These are phyloP conservation scores for Paecilomyces sp. DNA, from an alignment of 2,329 filamentous ascomycete species.

Conservation along the genomic window DNA sequence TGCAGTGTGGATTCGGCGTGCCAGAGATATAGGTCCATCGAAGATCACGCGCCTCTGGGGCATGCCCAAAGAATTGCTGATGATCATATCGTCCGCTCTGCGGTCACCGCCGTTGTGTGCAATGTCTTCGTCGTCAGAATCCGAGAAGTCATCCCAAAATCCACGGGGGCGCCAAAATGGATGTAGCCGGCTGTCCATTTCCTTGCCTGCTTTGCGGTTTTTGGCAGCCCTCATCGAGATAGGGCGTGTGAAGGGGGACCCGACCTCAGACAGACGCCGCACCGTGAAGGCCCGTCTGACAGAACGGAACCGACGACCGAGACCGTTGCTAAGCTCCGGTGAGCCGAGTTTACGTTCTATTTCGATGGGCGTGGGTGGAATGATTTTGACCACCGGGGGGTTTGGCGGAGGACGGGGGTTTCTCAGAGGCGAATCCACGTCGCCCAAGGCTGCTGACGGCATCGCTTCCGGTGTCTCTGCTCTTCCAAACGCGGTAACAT, in stretches of 20 bases:
- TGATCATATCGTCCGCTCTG: slow-evolving; percentile 35
- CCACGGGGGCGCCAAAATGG: slow-evolving; percentile 57
- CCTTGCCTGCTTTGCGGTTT: slow-evolving; percentile 36
- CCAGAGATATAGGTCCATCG: slow-evolving; percentile 32
- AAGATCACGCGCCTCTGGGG: slow-evolving; percentile 41
- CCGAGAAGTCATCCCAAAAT: slow-evolving; percentile 54
- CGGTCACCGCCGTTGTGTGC: slow-evolving; percentile 16
- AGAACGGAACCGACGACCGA: slow-evolving; percentile 26
- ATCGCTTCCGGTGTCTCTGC: slow-evolving; percentile 21
- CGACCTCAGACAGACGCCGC: slow-evolving; percentile 34
- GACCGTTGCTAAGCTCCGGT: slow-evolving; percentile 12
- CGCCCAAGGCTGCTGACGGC: slow-evolving; percentile 6
- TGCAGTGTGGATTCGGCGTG: slow-evolving; percentile 19
- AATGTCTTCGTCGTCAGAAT: slow-evolving; percentile 30
- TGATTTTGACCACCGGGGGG: slow-evolving; percentile 50
- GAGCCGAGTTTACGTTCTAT: slow-evolving; percentile 31
- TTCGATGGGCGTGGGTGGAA: slow-evolving; percentile 47
- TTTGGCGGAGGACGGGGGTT: slow-evolving; percentile 53
- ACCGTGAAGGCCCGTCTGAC: slow-evolving; percentile 29
- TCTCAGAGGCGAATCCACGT: slow-evolving; percentile 50
- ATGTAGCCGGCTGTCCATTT: slow-evolving; percentile 45
- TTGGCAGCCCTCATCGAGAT: slow-evolving; percentile 33
- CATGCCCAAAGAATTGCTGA: slow-evolving; percentile 51
- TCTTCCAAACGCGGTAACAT: slow-evolving; percentile 5
- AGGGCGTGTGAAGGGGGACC: slow-evolving; percentile 28